Percentiles rank a stretch among this genome's conserved stretches.
Evolutionary conservation across 805 yeast genomes (phyloP).

Genomic region (Ogataea polymorpha): DNA sequence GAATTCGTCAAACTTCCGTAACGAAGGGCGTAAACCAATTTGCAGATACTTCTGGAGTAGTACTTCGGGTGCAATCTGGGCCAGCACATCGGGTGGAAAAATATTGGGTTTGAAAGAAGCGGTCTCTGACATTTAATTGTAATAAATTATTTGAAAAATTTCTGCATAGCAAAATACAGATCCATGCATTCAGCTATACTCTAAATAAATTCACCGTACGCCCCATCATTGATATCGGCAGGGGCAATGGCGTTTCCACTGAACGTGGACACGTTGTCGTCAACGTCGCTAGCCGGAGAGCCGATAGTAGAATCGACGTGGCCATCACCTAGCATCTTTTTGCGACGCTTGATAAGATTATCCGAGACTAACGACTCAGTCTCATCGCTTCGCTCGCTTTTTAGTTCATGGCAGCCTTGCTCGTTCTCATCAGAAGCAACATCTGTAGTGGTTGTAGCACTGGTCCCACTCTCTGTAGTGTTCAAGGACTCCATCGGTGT

Average conservation of each 20-base stretch:
- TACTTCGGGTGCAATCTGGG: constrained; percentile 80
- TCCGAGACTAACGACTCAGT: constrained; percentile 5
- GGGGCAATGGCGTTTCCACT: constrained; percentile 30
- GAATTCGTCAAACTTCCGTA: constrained; percentile 71
- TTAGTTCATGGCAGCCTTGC: constrained; percentile 4
- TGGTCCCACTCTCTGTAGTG: constrained; percentile 1
- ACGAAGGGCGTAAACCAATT: constrained; percentile 71
- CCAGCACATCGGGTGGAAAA: constrained; percentile 79
- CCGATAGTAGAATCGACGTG: constrained; percentile 26
- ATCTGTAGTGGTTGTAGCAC: constrained; percentile 8
- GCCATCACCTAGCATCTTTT: constrained; percentile 17
- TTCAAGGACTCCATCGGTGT: constrained; percentile 1
- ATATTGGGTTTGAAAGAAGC: constrained; percentile 41
- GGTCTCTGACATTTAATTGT: constrained; percentile 1
- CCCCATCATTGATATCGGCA: constrained; percentile 11
- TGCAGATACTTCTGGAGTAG: constrained; percentile 77
- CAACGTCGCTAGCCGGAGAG: constrained; percentile 31
- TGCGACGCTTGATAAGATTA: constrained; percentile 22
- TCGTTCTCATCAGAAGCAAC: constrained; percentile 12
- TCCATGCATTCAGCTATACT: neutral
- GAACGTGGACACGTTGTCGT: constrained; percentile 32
- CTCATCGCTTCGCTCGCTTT: constrained; percentile 4
- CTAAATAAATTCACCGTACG: constrained; percentile 12
- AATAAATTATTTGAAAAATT: constrained; percentile 1
- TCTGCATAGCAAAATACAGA: neutral